phyloP scores from a whole-genome alignment of 768 basidiomycete species.

The Mycena leptocephala region DNA sequence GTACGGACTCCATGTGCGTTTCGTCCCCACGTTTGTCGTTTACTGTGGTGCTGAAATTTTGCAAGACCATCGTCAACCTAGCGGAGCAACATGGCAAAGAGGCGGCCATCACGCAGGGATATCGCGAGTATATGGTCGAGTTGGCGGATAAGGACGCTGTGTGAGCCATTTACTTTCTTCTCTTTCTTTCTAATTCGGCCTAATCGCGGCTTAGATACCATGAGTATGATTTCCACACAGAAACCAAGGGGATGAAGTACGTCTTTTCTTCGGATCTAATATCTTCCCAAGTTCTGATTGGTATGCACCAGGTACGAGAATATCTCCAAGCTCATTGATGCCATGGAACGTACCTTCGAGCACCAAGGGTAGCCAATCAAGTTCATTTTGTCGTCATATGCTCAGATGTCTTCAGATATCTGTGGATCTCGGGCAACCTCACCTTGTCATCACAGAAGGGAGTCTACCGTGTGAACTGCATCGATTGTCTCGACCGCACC shows the following conservation, averaged over 20 bases:
- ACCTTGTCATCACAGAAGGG: slow-evolving; percentile 89
- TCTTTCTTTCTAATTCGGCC: not conserved
- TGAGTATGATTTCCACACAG: slow-evolving; percentile 94
- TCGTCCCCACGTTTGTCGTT: slow-evolving; percentile 21
- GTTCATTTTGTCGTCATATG: slow-evolving; percentile 1
- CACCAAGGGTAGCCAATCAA: slow-evolving; percentile 76
- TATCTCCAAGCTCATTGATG: slow-evolving; percentile 81
- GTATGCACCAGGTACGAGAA: slow-evolving; percentile 82
- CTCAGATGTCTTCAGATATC: slow-evolving; percentile 65
- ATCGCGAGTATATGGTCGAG: slow-evolving; percentile 77
- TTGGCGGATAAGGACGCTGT: slow-evolving; percentile 68
- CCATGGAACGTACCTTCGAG: slow-evolving; percentile 84
- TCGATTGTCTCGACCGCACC: slow-evolving; percentile 95
- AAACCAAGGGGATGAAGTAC: slow-evolving; percentile 96
- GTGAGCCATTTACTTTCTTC: slow-evolving; percentile 54
- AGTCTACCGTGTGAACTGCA: slow-evolving; percentile 93
- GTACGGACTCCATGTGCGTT: slow-evolving; percentile 87
- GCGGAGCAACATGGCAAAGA: slow-evolving; percentile 95
- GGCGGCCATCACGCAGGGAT: slow-evolving; percentile 83
- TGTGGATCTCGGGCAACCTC: slow-evolving; percentile 83
- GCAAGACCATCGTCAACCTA: slow-evolving; percentile 87
- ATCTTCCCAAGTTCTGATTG: slow-evolving; percentile 20
- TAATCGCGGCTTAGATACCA: slow-evolving; percentile 65
- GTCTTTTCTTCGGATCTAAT: slow-evolving; percentile 37
- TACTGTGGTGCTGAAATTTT: slow-evolving; percentile 18